Conservation (phyloP, 257 asterid species). For the Ajuga chamaepitys region DNA sequence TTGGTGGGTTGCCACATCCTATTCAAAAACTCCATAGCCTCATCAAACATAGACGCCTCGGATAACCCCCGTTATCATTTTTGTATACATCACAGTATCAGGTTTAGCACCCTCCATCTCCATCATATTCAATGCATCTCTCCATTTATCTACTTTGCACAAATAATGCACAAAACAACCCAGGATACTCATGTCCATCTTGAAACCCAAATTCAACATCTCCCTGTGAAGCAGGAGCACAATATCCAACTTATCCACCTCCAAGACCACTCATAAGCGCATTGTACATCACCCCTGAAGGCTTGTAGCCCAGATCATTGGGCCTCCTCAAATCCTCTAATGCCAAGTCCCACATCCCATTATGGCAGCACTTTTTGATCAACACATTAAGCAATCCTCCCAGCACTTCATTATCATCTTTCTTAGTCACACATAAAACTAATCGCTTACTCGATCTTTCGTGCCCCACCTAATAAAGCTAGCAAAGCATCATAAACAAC, state of each 20-base stretch:
- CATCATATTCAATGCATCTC: no score
- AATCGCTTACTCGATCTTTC: constrained; percentile 33
- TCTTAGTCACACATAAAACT: constrained; percentile 42
- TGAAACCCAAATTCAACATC: no score
- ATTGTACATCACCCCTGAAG: constrained; percentile 60
- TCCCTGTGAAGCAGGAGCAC: no score
- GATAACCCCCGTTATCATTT: constrained; percentile 94
- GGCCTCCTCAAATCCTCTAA: constrained; percentile 85
- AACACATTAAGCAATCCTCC: constrained; percentile 74
- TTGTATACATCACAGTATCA: no score
- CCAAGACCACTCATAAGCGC: constrained; percentile 68
- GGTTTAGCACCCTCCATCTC: no score
- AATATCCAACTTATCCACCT: constrained; percentile 58
- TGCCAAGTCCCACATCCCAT: constrained; percentile 85
- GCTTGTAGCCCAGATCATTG: constrained; percentile 71
- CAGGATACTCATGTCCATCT: no score
- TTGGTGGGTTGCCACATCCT: no score
- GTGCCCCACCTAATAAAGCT: constrained; percentile 41
- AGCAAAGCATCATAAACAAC: constrained; percentile 70
- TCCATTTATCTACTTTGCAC: no score
- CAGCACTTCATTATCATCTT: constrained; percentile 60
- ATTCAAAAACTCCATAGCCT: constrained; percentile 83
- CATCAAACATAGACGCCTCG: constrained; percentile 84
- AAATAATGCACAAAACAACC: no score
- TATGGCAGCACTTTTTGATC: constrained; percentile 64